Conservation (phyloP, 176 grass and related monocot species). For the Hordeum marinum region DNA sequence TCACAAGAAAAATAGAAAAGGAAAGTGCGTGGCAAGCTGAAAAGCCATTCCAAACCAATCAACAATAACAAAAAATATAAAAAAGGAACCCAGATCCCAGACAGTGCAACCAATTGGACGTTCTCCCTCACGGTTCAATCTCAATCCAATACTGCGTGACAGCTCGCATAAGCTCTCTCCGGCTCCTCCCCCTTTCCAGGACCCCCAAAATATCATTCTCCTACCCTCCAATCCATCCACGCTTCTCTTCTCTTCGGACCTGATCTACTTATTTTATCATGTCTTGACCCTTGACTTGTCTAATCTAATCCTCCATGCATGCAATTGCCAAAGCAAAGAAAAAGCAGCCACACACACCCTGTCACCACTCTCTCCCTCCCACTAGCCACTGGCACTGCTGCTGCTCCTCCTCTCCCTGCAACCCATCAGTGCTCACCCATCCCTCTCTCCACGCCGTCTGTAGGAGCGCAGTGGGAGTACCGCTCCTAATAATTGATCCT, state of each 20-base stretch:
- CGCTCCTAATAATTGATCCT: slow-evolving; percentile 14
- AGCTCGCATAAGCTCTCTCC: not conserved
- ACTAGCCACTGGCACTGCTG: not conserved
- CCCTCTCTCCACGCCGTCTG: not conserved
- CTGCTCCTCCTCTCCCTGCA: not conserved
- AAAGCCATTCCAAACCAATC: too few species aligned
- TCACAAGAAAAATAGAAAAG: too few species aligned
- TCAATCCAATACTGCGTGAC: not conserved
- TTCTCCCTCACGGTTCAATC: not conserved
- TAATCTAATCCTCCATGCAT: not conserved
- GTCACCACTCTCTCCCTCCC: slow-evolving; percentile 8
- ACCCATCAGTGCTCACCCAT: slow-evolving; percentile 6
- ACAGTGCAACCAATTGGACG: not conserved
- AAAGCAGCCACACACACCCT: not conserved
- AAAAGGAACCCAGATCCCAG: not conserved
- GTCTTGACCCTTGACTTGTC: slow-evolving; percentile 33
- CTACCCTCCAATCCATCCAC: not conserved
- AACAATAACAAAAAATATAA: too few species aligned
- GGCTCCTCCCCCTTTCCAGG: not conserved
- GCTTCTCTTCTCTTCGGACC: not conserved
- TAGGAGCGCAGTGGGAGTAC: not conserved
- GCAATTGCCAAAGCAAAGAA: not conserved
- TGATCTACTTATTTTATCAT: not conserved
- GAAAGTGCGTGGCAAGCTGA: too few species aligned
- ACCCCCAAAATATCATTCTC: not conserved